Evolutionary conservation across 139 green algal genomes (phyloP).

Genomic region (Micromonas pusilla): DNA sequence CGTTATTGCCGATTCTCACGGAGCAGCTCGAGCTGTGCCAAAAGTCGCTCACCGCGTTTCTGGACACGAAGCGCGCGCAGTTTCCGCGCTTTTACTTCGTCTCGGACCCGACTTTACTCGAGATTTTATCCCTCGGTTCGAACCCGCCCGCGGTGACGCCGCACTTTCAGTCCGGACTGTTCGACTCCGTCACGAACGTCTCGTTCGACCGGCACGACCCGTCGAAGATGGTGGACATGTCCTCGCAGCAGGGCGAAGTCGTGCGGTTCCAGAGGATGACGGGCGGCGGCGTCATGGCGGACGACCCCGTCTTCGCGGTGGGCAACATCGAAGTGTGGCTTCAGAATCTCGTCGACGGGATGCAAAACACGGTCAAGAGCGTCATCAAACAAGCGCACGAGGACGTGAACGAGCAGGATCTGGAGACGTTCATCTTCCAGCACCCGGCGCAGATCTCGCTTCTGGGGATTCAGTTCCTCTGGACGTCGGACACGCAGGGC

Average conservation of each 20-base stretch:
- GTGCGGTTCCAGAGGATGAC: slow-evolving; percentile 65
- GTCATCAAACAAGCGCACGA: slow-evolving; percentile 62
- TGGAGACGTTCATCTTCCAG: slow-evolving; percentile 82
- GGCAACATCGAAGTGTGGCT: slow-evolving; percentile 95
- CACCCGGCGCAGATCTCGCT: slow-evolving; percentile 80
- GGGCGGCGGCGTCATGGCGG: slow-evolving; percentile 57
- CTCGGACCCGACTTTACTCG: slow-evolving; percentile 73
- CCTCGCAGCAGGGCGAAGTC: slow-evolving; percentile 68
- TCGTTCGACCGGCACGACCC: slow-evolving; percentile 73
- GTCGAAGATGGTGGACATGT: slow-evolving; percentile 65
- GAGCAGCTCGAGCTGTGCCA: slow-evolving; percentile 73
- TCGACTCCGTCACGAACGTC: slow-evolving; percentile 74
- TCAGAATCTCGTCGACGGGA: slow-evolving; percentile 84
- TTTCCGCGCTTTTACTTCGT: slow-evolving; percentile 87
- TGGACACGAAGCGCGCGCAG: slow-evolving; percentile 71
- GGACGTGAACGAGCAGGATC: slow-evolving; percentile 73
- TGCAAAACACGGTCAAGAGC: slow-evolving; percentile 80
- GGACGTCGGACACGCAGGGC: slow-evolving; percentile 82
- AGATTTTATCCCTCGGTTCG: slow-evolving; percentile 59
- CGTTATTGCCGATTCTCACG: slow-evolving; percentile 48
- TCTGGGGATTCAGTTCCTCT: slow-evolving; percentile 77
- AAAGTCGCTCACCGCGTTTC: slow-evolving; percentile 70
- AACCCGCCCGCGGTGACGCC: slow-evolving; percentile 69
- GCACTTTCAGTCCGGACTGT: slow-evolving; percentile 83
- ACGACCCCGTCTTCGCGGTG: slow-evolving; percentile 57